These are phyloP conservation scores for Fusarium multiceps DNA, from an alignment of 2,329 filamentous ascomycete genomes.

Conservation along the genomic window DNA sequence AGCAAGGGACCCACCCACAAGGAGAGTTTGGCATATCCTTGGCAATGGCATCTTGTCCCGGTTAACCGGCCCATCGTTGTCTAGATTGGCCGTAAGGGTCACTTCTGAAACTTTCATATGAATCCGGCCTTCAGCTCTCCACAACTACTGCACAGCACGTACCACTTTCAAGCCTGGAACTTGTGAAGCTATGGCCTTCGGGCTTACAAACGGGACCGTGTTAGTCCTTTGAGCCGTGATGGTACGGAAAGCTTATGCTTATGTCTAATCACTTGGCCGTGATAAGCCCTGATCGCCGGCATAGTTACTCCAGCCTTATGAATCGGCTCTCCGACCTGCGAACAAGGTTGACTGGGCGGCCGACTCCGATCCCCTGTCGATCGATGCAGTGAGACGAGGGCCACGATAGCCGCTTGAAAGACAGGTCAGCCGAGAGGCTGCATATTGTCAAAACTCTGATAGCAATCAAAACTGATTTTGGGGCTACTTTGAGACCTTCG, in stretches of 20 bases:
- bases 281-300: background rate
- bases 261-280: background rate
- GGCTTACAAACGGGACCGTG: background rate
- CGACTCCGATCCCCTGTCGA: background rate
- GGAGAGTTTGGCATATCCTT: background rate
- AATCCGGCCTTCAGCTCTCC: background rate
- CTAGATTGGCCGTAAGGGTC: background rate
- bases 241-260: background rate
- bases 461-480: no score
- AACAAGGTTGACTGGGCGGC: background rate
- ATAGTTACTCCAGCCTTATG: background rate
- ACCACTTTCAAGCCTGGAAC: background rate
- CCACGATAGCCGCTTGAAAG: no score
- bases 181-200: background rate
- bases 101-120: background rate
- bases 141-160: background rate
- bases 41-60: background rate
- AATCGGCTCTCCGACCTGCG: background rate
- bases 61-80: background rate
- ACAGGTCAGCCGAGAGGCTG: background rate
- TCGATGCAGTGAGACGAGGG: background rate
- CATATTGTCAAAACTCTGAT: background rate
- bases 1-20: background rate
- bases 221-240: background rate
- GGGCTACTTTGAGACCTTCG: no score